These are phyloP conservation scores for Begonia loranthoides DNA, from an alignment of 306 rosid species.

Conservation along the genomic window DNA sequence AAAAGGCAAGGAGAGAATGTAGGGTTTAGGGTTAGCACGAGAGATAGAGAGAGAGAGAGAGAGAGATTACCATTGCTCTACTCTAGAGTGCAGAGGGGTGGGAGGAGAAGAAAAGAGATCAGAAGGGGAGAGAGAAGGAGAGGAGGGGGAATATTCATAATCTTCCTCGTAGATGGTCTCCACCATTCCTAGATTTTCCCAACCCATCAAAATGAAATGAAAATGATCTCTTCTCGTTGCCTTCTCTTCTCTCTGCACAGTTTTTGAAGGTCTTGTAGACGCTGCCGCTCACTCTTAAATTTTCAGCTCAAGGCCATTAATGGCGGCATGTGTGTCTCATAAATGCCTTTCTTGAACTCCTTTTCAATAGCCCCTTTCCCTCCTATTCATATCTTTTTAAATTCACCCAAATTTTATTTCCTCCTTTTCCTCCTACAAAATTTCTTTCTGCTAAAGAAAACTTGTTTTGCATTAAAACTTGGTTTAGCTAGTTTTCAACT, in stretches of 20 bases:
- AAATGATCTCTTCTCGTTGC: conserved; percentile 3
- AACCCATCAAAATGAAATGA: conserved; percentile 5
- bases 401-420: conserved; percentile 9
- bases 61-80: conserved; percentile 39
- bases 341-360: conserved; percentile 4
- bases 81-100: conserved; percentile 41
- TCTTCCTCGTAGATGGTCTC: conserved; percentile 83
- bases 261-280: not conserved
- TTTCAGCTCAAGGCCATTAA: conserved; percentile 3
- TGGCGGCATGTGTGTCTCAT: conserved; percentile 12
- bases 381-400: conserved; percentile 3
- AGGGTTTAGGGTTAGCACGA: too few species aligned
- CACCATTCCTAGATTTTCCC: conserved; percentile 46
- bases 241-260: conserved; percentile 1
- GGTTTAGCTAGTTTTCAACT: too few species aligned
- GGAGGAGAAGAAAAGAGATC: conserved; percentile 32
- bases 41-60: not conserved
- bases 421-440: conserved; percentile 1
- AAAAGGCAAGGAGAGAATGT: not conserved
- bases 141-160: conserved; percentile 39
- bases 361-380: too few species aligned
- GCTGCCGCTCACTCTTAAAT: not conserved
- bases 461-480: not conserved
- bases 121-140: conserved; percentile 51
- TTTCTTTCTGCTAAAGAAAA: not conserved